Evolutionary conservation across 1,284 basidiomycete species (phyloP).

Genomic region (Pseudozyma hubeiensis): DNA sequence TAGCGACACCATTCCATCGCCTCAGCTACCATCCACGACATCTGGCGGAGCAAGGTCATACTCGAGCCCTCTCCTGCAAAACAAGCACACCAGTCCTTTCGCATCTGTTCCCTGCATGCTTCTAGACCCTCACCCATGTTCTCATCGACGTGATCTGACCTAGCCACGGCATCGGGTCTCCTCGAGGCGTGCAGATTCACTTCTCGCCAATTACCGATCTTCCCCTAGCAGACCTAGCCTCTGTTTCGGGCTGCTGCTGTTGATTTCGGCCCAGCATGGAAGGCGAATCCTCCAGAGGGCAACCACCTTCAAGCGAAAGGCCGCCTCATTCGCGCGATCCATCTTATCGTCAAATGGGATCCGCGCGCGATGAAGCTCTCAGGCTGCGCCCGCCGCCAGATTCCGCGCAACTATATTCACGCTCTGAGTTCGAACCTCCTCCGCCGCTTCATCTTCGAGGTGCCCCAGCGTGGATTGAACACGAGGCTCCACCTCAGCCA

Average conservation of each 20-base stretch:
- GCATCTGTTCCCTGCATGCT: background rate
- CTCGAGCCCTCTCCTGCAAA: conserved; percentile 29
- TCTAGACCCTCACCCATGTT: conserved; percentile 1
- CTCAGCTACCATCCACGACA: background rate
- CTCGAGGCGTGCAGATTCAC: background rate
- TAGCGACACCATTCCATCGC: too few relatives aligned
- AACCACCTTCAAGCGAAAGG: conserved; percentile 13
- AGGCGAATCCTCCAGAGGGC: conserved; percentile 28
- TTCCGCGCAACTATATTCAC: conserved; percentile 15
- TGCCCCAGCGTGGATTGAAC: conserved; percentile 13
- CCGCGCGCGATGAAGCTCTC: conserved; percentile 16
- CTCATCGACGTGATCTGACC: background rate
- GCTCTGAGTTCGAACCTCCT: conserved; percentile 16
- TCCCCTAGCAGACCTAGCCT: too few relatives aligned
- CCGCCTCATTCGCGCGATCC: conserved; percentile 13
- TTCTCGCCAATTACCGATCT: background rate
- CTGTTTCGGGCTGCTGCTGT: background rate
- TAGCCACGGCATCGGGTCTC: background rate
- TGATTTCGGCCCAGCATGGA: conserved; percentile 18
- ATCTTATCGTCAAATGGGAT: conserved; percentile 1
- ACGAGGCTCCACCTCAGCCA: conserved; percentile 3
- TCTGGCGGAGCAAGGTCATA: conserved; percentile 32
- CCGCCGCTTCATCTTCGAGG: conserved; percentile 2
- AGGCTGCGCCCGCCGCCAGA: conserved; percentile 22
- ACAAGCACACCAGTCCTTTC: background rate